A percentile compares a stretch with the other conserved stretches of the same genome.
These are phyloP conservation scores for Spergularia marina DNA, from an alignment of 148 eudicot species.

Conservation along the genomic window DNA sequence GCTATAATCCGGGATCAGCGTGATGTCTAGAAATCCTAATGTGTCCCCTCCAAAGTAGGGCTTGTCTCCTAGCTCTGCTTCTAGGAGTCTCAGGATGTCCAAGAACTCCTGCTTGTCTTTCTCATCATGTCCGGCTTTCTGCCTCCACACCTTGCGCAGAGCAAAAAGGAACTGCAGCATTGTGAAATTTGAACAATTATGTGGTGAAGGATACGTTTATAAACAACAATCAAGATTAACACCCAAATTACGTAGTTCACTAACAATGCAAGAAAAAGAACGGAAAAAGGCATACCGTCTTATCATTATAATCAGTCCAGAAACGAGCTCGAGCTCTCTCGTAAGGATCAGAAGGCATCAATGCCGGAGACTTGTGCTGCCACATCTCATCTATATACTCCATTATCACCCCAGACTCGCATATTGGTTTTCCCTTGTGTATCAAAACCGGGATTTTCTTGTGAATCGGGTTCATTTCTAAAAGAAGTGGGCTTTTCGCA, in stretches of 20 bases:
- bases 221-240: too few relatives aligned
- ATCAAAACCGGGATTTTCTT: conserved; percentile 54
- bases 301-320: conserved; percentile 58
- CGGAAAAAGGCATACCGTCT: conserved; percentile 31
- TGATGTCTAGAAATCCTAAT: conserved; percentile 40
- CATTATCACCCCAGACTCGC: conserved; percentile 43
- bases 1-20: conserved; percentile 30
- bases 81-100: conserved; percentile 33
- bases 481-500: conserved; percentile 31
- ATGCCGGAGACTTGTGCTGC: conserved; percentile 25
- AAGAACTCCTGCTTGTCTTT: conserved; percentile 41
- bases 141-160: conserved; percentile 29
- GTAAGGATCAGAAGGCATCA: conserved; percentile 49
- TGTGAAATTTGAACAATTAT: not conserved
- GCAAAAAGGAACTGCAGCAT: not conserved
- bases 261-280: not conserved
- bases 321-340: conserved; percentile 50
- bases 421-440: conserved; percentile 56
- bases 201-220: too few relatives aligned
- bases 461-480: conserved; percentile 44
- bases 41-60: conserved; percentile 47
- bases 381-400: conserved; percentile 65
- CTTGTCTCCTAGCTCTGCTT: conserved; percentile 43
- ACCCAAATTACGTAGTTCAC: too few relatives aligned
- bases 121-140: conserved; percentile 33